Evolutionary conservation across 345 rosid species (phyloP).

Genomic region (Draba incana): DNA sequence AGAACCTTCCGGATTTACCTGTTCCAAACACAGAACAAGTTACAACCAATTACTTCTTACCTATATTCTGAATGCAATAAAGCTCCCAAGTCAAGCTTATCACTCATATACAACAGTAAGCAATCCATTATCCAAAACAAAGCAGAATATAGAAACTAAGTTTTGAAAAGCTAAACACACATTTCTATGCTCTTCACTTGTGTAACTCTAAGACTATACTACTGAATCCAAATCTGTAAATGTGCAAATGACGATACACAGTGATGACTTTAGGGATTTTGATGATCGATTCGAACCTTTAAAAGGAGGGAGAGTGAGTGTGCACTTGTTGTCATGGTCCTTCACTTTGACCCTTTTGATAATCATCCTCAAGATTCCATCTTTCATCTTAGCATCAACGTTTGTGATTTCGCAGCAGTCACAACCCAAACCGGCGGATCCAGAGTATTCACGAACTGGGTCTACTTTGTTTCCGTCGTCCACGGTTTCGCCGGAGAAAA

Average conservation of each 20-base stretch:
- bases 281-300: constrained; percentile 8
- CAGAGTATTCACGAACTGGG: constrained; percentile 21
- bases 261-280: neutral
- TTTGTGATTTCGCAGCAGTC: constrained; percentile 41
- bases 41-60: too few relatives aligned
- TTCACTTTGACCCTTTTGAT: constrained; percentile 33
- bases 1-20: neutral
- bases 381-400: constrained; percentile 27
- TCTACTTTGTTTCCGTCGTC: neutral
- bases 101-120: too few relatives aligned
- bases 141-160: too few relatives aligned
- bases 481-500: constrained; percentile 26
- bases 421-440: constrained; percentile 28
- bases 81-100: too few relatives aligned
- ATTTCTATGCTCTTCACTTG: too few relatives aligned
- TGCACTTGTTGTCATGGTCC: constrained; percentile 23
- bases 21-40: too few relatives aligned
- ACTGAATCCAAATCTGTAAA: too few relatives aligned
- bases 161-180: too few relatives aligned
- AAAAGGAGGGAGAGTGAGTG: constrained; percentile 19
- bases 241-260: too few relatives aligned
- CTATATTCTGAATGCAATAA: too few relatives aligned
- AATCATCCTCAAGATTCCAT: constrained; percentile 35
- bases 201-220: too few relatives aligned
- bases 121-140: too few relatives aligned